phyloP scores from a whole-genome alignment of 495 filamentous ascomycete genomes.

The Penicillium paradoxum region DNA sequence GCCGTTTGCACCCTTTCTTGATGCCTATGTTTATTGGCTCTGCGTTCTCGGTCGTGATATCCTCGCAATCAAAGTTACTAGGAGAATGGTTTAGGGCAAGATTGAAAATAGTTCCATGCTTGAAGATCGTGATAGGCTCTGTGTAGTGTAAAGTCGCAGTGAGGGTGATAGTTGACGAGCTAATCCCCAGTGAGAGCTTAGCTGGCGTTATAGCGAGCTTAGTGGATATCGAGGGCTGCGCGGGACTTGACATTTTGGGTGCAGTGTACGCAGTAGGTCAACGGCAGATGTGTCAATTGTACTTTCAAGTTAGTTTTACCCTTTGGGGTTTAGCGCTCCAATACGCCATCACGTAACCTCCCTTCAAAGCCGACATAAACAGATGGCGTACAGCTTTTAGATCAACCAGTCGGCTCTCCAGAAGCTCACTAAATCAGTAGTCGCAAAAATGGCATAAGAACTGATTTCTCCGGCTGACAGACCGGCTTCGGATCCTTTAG shows the following conservation, averaged over 20 bases:
- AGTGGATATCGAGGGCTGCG: background rate
- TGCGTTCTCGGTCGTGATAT: background rate
- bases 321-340: too few species aligned
- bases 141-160: background rate
- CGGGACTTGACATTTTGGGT: background rate
- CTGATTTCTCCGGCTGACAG: too few species aligned
- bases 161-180: background rate
- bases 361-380: too few species aligned
- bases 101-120: background rate
- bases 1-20: background rate
- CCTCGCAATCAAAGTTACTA: background rate
- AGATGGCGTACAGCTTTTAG: too few species aligned
- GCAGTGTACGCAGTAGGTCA: too few species aligned
- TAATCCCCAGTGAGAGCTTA: background rate
- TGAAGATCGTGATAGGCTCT: background rate
- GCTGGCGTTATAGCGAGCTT: background rate
- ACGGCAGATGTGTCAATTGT: too few species aligned
- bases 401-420: too few species aligned
- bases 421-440: too few species aligned
- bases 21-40: background rate
- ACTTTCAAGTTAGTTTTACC: too few species aligned
- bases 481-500: too few species aligned
- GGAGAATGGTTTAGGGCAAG: background rate
- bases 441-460: too few species aligned
- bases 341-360: too few species aligned